phyloP scores from a whole-genome alignment of 768 basidiomycete genomes.

The Serendipita vermifera region DNA sequence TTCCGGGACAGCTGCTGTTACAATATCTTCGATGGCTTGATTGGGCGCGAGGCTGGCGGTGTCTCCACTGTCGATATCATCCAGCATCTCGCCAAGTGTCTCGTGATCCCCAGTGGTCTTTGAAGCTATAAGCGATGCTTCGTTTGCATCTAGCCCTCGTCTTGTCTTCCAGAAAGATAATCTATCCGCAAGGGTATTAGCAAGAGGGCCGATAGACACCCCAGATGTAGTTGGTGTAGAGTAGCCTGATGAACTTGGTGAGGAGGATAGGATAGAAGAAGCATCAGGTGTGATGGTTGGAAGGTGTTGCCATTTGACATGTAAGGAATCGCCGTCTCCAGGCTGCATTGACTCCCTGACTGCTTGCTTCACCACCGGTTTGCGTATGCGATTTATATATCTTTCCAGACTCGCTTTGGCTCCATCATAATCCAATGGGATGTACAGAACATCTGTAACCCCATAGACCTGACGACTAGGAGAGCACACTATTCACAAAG shows the following conservation, averaged over 20 bases:
- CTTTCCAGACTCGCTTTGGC: constrained; percentile 38
- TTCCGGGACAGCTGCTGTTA: constrained; percentile 47
- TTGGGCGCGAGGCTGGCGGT: constrained; percentile 29
- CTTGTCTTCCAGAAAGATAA: constrained; percentile 66
- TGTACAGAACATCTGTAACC: constrained; percentile 53
- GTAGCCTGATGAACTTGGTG: neutral
- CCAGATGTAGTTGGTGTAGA: constrained; percentile 3
- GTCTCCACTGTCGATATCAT: constrained; percentile 17
- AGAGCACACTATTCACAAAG: constrained; percentile 43
- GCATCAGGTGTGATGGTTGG: neutral
- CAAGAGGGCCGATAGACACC: constrained; percentile 23
- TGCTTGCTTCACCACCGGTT: neutral
- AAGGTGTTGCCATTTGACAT: constrained; percentile 1
- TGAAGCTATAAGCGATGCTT: constrained; percentile 11
- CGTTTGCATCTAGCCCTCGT: constrained; percentile 25
- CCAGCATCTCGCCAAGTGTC: constrained; percentile 31
- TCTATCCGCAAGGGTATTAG: constrained; percentile 48
- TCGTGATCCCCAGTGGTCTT: constrained; percentile 26
- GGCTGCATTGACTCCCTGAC: neutral
- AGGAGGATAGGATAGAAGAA: neutral
- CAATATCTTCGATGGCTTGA: constrained; percentile 43
- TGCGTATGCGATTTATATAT: neutral
- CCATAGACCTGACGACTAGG: constrained; percentile 46
- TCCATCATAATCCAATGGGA: constrained; percentile 55
- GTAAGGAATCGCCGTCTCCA: neutral